Conservation (phyloP, 306 rosid genomes). For the Fragaria vesca region DNA sequence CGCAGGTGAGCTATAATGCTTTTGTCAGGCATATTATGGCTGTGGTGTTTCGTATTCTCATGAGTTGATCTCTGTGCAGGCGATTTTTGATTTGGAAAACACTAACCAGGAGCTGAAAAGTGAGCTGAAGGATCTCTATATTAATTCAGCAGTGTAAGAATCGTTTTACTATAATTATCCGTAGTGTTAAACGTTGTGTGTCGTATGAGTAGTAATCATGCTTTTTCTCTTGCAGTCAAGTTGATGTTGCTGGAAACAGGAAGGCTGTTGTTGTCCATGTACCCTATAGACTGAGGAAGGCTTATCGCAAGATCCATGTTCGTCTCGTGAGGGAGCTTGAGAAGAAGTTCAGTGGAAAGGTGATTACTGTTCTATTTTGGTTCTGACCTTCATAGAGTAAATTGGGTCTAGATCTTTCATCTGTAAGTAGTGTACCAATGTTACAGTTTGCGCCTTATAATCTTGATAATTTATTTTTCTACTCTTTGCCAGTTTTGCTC, state of each 20-base stretch:
- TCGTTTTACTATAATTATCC: neutral
- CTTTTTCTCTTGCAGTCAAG: conserved; percentile 41
- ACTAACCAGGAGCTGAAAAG: conserved; percentile 70
- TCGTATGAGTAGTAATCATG: neutral
- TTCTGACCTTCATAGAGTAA: neutral
- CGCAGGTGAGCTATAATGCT: conserved; percentile 40
- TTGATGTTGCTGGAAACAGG: conserved; percentile 59
- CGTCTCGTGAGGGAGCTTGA: conserved; percentile 73
- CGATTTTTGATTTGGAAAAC: conserved; percentile 75
- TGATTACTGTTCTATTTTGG: neutral
- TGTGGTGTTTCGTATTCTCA: neutral
- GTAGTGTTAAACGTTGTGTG: neutral
- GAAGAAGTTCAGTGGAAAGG: conserved; percentile 82
- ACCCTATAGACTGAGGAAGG: conserved; percentile 68
- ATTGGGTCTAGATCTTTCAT: neutral
- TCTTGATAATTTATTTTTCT: neutral
- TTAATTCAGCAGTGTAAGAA: conserved; percentile 59
- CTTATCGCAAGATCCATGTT: conserved; percentile 62
- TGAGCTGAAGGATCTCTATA: conserved; percentile 70
- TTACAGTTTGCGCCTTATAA: neutral
- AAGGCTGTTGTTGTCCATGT: conserved; percentile 70
- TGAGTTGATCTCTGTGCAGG: conserved; percentile 33
- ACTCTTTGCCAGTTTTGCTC: neutral
- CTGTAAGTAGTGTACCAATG: neutral
- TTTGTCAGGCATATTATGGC: neutral